Conservation (phyloP, 306 rosid genomes). For the Fragaria ananassa region DNA sequence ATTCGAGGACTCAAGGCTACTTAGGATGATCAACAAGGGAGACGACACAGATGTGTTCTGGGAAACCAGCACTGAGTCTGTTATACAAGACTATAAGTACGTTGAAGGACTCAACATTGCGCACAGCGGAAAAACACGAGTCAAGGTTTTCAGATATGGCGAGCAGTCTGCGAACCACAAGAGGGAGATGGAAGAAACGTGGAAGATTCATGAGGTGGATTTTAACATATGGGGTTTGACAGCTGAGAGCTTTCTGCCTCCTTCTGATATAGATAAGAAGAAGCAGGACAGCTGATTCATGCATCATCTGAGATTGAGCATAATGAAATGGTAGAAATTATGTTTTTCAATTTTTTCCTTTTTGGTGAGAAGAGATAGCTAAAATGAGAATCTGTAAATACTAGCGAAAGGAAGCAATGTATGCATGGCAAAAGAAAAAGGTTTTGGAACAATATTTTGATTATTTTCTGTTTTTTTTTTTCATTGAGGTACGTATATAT, state of each 20-base stretch:
- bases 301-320: background rate
- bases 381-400: background rate
- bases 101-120: constrained; percentile 85
- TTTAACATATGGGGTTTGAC: constrained; percentile 71
- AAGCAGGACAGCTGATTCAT: background rate
- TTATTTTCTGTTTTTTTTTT: too few relatives aligned
- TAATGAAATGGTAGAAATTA: constrained; percentile 1
- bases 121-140: constrained; percentile 72
- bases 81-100: constrained; percentile 62
- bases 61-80: constrained; percentile 89
- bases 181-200: constrained; percentile 79
- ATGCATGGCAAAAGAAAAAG: background rate
- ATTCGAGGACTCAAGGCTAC: constrained; percentile 80
- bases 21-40: constrained; percentile 56
- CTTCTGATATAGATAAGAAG: constrained; percentile 25
- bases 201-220: constrained; percentile 84
- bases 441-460: background rate
- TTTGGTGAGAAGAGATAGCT: background rate
- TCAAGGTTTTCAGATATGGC: constrained; percentile 68
- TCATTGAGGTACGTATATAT: too few relatives aligned
- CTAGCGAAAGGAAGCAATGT: background rate
- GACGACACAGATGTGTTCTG: constrained; percentile 72
- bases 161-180: constrained; percentile 76
- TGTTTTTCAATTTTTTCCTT: background rate
- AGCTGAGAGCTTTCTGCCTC: constrained; percentile 68